phyloP scores from a whole-genome alignment of 2,329 filamentous ascomycete species.

The Hymenoscyphus fraxineus region DNA sequence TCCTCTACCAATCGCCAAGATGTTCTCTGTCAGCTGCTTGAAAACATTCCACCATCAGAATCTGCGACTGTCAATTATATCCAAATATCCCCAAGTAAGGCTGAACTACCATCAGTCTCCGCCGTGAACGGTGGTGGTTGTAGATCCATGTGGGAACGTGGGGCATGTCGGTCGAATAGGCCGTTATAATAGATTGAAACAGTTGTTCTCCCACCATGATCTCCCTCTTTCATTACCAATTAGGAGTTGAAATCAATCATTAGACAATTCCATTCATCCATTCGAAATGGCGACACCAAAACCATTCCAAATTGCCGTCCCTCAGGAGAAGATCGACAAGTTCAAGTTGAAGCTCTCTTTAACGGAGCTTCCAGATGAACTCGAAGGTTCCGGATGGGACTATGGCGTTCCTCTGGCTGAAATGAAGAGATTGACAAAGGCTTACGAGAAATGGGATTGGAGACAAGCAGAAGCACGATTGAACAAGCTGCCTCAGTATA shows the following conservation, averaged over 20 bases:
- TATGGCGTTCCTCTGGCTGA: conserved; percentile 59
- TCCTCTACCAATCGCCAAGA: too few relatives aligned
- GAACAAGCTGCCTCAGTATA: conserved; percentile 57
- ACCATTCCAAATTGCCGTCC: conserved; percentile 48
- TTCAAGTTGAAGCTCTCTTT: conserved; percentile 53
- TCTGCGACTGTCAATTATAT: too few relatives aligned
- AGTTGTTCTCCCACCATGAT: too few relatives aligned
- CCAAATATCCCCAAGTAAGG: too few relatives aligned
- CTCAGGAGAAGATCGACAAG: conserved; percentile 48
- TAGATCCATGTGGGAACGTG: too few relatives aligned
- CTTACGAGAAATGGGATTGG: conserved; percentile 63
- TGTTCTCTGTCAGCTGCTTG: too few relatives aligned
- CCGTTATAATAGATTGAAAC: too few relatives aligned
- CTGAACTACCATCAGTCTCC: too few relatives aligned
- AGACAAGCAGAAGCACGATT: conserved; percentile 53
- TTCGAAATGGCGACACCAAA: conserved; percentile 21
- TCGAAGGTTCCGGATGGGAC: conserved; percentile 49
- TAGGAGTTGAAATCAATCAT: neutral
- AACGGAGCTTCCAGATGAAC: conserved; percentile 54
- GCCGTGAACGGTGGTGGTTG: too few relatives aligned
- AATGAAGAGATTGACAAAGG: conserved; percentile 52
- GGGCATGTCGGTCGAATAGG: too few relatives aligned
- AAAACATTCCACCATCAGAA: too few relatives aligned
- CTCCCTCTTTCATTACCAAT: neutral
- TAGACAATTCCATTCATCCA: neutral